Base-by-base conservation (phyloP, 768 basidiomycete genomes). In the Tylopilus sp. region DNA sequence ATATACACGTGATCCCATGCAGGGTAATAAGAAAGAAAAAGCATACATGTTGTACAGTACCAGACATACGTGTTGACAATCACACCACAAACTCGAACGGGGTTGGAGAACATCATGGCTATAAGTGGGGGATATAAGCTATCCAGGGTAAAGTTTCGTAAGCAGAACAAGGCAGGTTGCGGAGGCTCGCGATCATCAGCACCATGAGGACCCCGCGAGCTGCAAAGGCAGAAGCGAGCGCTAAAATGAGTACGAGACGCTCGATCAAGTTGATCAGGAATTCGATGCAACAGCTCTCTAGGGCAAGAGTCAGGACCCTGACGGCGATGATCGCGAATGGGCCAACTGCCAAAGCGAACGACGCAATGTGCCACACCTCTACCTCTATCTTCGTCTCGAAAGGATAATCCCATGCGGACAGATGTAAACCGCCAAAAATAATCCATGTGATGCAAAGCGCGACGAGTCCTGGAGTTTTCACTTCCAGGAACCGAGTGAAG, bases 101-200 rank as follows among this genome's bases (percentile, higher is more conserved):
- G 8, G 19, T 29, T 2, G 24, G 17, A 17, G 2, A 34, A 36
- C 45, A 46, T 9, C 17, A 22, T 22, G 13, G 21, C 37, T 37
- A 21, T 19, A 52, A 22, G 31, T 54, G 54, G 16, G 54, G 54
- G 7, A 55, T 36, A 25, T 46, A 47, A 10, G n/a, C 1, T 1
- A 21, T 30, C 54, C 54, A 55, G 22, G 44, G 5, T 3, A 55
- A 21, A 6, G n/a, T 24, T 8, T 36, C 36, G 26, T 46, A 46
- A 22, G 51, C 45, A 2, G 44, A 24, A 13, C 50, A 53, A 22
- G 50, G 51, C 14, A 46, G 12, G 1, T 21, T 9, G 19, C 51
- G 38, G 25, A 55, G 21, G 25, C 50, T 55, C 6, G 28, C 30
- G 19, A 54, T 31, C 45, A 42, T 53, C 44, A 55, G 31, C 21